Evolutionary conservation across 139 green algal species (phyloP), one percentile per base, ranked within the genome.

Genomic region (Dunaliella sp.): DNA sequence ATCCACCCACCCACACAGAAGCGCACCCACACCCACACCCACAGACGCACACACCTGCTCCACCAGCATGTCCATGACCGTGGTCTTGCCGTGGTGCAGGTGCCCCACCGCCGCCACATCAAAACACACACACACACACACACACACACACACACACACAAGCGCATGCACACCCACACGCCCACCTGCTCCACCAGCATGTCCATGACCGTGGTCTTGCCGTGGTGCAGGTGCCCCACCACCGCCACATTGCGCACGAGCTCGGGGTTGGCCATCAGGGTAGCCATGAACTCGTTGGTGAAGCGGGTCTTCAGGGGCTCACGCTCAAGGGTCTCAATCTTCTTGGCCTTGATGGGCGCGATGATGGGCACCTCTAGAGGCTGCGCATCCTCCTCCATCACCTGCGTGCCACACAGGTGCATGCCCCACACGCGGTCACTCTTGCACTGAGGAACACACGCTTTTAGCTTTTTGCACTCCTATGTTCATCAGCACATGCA

Each of bases 341-440:
- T 88, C 79, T 96, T 97, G 1, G 84, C 36, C 80, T 94, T 95
- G 28, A 98, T 85, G 7, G 97, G 95, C 1, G 96, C 97, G n/a
- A 99, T 93, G 86, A 99, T 98, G 12, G 97, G 97, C 84, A 97
- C 92, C 91, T 99, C 97, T 31, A 99, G 89, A 7, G 96, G 93
- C 93, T 99, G 97, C 7, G 97, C 97, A 85, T 99, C 98, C 88
- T 99, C 97, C 83, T 99, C 98, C 95, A 97, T 96, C n/a, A 99
- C 96, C 37, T 92, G 81, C 1, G n/a, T n/a, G 85, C 87, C 83
- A 65, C 48, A 65, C 48, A 65, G n/a, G n/a, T n/a, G n/a, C n/a
- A n/a, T n/a, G n/a, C n/a, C n/a, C n/a, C n/a, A n/a, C n/a, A n/a
- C n/a, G n/a, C n/a, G n/a, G n/a, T n/a, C n/a, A n/a, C n/a, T n/a